phyloP scores from a whole-genome alignment of 2,329 filamentous ascomycete species.

The Penicillium sclerotiorum region DNA sequence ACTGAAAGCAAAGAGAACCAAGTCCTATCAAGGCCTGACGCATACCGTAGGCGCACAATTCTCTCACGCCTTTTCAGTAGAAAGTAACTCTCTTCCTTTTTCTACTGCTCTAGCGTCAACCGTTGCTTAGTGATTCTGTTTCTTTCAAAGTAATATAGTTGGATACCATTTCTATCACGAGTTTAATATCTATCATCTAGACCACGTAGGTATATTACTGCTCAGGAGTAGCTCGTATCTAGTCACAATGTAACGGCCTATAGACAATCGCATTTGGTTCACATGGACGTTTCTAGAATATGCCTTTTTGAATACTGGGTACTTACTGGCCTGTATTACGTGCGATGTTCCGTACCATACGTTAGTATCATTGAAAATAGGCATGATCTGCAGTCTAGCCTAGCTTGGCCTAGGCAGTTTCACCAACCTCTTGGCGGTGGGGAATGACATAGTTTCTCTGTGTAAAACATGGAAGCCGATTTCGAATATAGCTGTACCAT shows the following conservation, averaged over 20 bases:
- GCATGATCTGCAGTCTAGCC: background rate
- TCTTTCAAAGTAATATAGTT: too few relatives aligned
- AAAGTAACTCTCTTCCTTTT: too few relatives aligned
- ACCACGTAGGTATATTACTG: too few relatives aligned
- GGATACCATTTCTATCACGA: too few relatives aligned
- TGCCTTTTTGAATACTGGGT: background rate
- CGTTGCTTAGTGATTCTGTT: too few relatives aligned
- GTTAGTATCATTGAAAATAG: background rate
- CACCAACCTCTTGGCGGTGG: background rate
- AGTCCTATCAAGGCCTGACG: too few relatives aligned
- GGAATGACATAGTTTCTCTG: constrained; percentile 2
- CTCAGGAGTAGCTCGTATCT: too few relatives aligned
- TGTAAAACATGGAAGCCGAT: constrained; percentile 7
- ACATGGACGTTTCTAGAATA: background rate
- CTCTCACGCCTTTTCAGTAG: too few relatives aligned
- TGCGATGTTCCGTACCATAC: background rate
- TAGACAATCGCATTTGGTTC: background rate
- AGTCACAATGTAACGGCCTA: too few relatives aligned
- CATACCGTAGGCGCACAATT: too few relatives aligned
- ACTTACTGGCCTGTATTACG: background rate
- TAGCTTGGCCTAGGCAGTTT: background rate
- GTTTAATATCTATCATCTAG: too few relatives aligned
- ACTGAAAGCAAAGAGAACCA: background rate
- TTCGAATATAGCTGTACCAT: constrained; percentile 3
- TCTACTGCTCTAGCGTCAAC: too few relatives aligned